Percentiles rank a stretch among this genome's conserved stretches.
Evolutionary conservation across 23 red algal species (phyloP).

Genomic region (Gracilaria gracilis): DNA sequence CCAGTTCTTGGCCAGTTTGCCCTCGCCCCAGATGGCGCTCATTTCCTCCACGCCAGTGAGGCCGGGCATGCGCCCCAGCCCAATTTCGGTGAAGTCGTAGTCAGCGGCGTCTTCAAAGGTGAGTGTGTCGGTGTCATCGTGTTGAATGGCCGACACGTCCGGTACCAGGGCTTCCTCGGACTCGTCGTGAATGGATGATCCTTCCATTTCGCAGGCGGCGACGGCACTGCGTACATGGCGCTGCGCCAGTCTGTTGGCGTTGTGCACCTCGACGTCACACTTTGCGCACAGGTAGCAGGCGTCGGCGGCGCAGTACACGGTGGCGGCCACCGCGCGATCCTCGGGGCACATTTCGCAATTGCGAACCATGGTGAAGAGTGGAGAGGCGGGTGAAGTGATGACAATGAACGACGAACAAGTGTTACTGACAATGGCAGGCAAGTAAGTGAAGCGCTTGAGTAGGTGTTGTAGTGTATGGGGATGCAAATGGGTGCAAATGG

Average conservation of each 20-base stretch:
- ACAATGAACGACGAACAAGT: too few relatives aligned
- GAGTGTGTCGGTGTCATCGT: slow-evolving; percentile 19
- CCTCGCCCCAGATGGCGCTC: slow-evolving; percentile 32
- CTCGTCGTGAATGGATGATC: slow-evolving; percentile 62
- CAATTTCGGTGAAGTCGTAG: slow-evolving; percentile 59
- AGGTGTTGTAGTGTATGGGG: too few relatives aligned
- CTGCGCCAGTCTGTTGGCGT: slow-evolving; percentile 57
- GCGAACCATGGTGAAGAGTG: slow-evolving; percentile 51
- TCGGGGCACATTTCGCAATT: slow-evolving; percentile 77
- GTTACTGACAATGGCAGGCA: background rate
- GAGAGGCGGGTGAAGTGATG: too few relatives aligned
- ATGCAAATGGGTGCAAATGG: background rate
- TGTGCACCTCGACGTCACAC: slow-evolving; percentile 63
- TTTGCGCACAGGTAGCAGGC: slow-evolving; percentile 61
- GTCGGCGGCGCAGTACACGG: slow-evolving; percentile 62
- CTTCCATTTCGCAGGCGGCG: slow-evolving; percentile 15
- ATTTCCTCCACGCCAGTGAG: slow-evolving; percentile 47
- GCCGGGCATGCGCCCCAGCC: slow-evolving; percentile 42
- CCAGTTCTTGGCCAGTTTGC: slow-evolving; percentile 40
- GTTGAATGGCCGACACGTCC: background rate
- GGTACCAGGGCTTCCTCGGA: slow-evolving; percentile 21
- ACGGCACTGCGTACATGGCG: slow-evolving; percentile 59
- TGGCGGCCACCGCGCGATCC: slow-evolving; percentile 24
- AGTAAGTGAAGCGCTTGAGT: too few relatives aligned
- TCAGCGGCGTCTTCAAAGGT: slow-evolving; percentile 70